These are phyloP conservation scores for Aspergillus indologenus DNA, from an alignment of 495 filamentous ascomycete species.

Conservation along the genomic window DNA sequence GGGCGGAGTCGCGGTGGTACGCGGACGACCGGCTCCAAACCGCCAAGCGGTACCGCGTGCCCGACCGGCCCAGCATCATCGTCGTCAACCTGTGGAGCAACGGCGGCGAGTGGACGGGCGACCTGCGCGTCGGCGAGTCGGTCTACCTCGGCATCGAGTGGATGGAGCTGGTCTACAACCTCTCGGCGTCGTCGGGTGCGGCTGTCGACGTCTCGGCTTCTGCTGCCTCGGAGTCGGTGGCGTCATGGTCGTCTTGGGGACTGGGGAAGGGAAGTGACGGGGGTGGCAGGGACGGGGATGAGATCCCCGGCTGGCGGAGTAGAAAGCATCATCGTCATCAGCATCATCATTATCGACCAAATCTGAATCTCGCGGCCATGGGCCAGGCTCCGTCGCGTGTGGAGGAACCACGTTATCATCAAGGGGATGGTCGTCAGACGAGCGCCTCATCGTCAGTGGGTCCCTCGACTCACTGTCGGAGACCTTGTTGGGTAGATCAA, in stretches of 20 bases:
- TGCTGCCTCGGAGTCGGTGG: too few relatives aligned
- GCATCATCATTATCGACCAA: not conserved
- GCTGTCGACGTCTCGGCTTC: too few relatives aligned
- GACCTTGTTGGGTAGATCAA: not conserved
- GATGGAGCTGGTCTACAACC: slow-evolving; percentile 70
- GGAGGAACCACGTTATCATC: not conserved
- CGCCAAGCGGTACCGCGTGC: slow-evolving; percentile 60
- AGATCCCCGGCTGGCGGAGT: too few relatives aligned
- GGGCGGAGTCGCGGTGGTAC: slow-evolving; percentile 61
- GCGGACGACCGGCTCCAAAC: slow-evolving; percentile 56
- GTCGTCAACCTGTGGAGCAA: slow-evolving; percentile 77
- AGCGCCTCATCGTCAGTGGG: not conserved
- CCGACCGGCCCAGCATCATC: slow-evolving; percentile 55
- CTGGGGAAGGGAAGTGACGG: not conserved
- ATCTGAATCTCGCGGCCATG: not conserved
- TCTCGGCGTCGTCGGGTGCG: slow-evolving; percentile 17
- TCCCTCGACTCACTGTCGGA: not conserved
- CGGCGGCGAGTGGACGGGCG: slow-evolving; percentile 69
- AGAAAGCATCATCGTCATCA: not conserved
- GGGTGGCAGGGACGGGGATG: too few relatives aligned
- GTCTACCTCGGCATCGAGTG: slow-evolving; percentile 71
- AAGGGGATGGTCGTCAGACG: not conserved
- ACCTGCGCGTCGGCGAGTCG: slow-evolving; percentile 57
- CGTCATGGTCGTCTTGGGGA: not conserved
- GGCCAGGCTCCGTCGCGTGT: not conserved